phyloP scores from a whole-genome alignment of 345 rosid genomes.

The Citrus glauca region DNA sequence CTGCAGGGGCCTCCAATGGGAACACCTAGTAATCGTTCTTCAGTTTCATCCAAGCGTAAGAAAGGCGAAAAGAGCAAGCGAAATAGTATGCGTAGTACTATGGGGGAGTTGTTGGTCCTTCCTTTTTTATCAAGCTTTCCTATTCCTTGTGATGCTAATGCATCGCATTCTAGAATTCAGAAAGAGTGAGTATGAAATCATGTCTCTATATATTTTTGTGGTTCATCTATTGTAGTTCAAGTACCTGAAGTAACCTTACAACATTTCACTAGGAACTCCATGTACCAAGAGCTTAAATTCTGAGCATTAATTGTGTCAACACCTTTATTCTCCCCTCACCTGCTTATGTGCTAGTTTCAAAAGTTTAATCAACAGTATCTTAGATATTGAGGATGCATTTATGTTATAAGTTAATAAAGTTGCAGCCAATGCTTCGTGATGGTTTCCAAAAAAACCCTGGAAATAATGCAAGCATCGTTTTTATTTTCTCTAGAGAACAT shows the following conservation, averaged over 20 bases:
- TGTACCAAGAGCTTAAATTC: background rate
- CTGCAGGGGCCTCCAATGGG: constrained; percentile 69
- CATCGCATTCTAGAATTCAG: constrained; percentile 40
- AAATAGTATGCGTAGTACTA: constrained; percentile 41
- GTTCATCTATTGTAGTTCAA: background rate
- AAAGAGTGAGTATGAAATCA: constrained; percentile 48
- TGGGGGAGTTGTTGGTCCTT: constrained; percentile 85
- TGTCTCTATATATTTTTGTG: constrained; percentile 3
- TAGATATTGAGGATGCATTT: background rate
- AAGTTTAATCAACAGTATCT: background rate
- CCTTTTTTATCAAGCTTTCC: constrained; percentile 76
- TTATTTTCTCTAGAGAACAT: background rate
- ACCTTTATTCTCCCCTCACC: background rate
- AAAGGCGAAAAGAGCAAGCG: constrained; percentile 65
- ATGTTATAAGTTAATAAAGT: background rate
- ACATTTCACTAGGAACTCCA: background rate
- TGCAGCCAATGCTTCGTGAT: background rate
- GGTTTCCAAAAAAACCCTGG: background rate
- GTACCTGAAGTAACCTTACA: background rate
- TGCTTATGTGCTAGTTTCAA: background rate
- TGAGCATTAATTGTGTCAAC: background rate
- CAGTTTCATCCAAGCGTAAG: constrained; percentile 68
- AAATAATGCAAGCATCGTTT: background rate
- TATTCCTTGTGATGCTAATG: constrained; percentile 49
- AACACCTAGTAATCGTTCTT: constrained; percentile 33